phyloP scores from a whole-genome alignment of 2,329 filamentous ascomycete genomes.

The Cercospora sesami region DNA sequence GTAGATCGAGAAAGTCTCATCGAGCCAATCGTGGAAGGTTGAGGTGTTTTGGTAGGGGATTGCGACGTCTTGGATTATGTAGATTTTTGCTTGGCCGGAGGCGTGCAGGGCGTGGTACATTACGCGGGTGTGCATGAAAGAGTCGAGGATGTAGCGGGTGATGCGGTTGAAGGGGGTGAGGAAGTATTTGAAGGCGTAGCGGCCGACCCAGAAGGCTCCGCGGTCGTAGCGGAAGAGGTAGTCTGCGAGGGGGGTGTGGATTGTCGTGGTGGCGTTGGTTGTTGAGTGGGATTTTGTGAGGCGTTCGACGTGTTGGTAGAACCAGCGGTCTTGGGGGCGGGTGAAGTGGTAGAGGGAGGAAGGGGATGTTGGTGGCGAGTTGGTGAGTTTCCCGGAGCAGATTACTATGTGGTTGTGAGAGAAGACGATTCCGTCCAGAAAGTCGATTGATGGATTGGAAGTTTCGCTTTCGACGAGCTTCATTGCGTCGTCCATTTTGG shows the following conservation, averaged over 20 bases:
- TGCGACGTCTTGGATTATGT: constrained; percentile 64
- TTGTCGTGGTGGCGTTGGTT: constrained; percentile 14
- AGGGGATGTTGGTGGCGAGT: constrained; percentile 35
- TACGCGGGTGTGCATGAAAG: constrained; percentile 61
- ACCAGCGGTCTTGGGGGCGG: constrained; percentile 67
- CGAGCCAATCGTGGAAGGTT: constrained; percentile 56
- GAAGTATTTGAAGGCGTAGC: constrained; percentile 63
- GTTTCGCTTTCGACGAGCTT: constrained; percentile 42
- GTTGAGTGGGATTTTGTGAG: constrained; percentile 14
- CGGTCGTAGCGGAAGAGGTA: constrained; percentile 65
- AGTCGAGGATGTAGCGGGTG: constrained; percentile 60
- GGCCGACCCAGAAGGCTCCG: constrained; percentile 65
- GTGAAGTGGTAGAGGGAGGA: constrained; percentile 51
- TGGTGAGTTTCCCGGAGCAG: constrained; percentile 42
- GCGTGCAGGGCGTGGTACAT: constrained; percentile 63
- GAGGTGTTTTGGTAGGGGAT: constrained; percentile 56
- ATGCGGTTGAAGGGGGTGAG: constrained; percentile 59
- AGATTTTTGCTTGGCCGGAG: constrained; percentile 56
- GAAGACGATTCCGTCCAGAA: constrained; percentile 61
- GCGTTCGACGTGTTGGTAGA: constrained; percentile 65
- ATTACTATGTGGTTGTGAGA: constrained; percentile 46
- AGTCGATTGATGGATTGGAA: constrained; percentile 54
- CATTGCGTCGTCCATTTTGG: constrained; percentile 46
- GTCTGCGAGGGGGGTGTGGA: constrained; percentile 49
- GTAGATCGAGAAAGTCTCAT: constrained; percentile 52